These are phyloP conservation scores for Trichoderma asperelloides DNA, from an alignment of 495 filamentous ascomycete genomes.

Conservation along the genomic window DNA sequence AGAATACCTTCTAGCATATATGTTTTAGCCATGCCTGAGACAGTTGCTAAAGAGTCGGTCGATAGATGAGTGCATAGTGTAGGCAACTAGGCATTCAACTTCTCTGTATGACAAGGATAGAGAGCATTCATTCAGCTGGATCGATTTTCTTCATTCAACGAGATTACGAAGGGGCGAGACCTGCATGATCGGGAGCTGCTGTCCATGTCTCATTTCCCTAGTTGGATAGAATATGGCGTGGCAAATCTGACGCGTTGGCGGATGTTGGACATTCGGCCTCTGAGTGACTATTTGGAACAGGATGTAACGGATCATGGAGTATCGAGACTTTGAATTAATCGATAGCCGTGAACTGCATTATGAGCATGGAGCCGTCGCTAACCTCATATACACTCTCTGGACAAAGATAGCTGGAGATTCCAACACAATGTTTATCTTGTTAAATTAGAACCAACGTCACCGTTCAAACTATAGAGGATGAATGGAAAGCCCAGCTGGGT, in stretches of 20 bases:
- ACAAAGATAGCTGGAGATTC: too few relatives aligned
- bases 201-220: background rate
- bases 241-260: background rate
- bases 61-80: background rate
- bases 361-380: background rate
- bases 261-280: background rate
- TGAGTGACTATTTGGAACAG: background rate
- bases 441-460: too few relatives aligned
- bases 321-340: background rate
- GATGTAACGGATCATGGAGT: background rate
- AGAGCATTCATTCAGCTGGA: background rate
- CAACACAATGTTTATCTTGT: too few relatives aligned
- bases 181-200: background rate
- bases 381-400: too few relatives aligned
- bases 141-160: background rate
- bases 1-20: background rate
- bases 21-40: too few relatives aligned
- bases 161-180: background rate
- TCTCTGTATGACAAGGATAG: background rate
- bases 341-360: background rate
- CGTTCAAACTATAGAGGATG: too few relatives aligned
- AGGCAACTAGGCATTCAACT: background rate
- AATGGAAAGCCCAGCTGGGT: background rate
- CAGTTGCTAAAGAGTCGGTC: background rate
- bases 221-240: background rate